Base-by-base conservation (phyloP, 371 early-diverging fungal genomes). In the Rhizomucor miehei region DNA sequence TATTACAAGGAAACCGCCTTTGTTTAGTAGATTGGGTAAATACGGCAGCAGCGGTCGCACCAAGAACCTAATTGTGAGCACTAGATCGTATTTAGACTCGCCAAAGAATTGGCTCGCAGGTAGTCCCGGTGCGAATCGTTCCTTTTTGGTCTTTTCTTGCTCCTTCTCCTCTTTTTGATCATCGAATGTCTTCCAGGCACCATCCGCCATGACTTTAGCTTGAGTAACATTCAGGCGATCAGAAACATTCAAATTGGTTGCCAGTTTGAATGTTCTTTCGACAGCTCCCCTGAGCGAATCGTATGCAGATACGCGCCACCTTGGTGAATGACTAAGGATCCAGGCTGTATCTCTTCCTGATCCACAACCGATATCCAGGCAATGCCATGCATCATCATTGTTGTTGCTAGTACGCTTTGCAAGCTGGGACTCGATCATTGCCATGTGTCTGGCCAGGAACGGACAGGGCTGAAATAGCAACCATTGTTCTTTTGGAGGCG, bases 281-380 rank as follows among this genome's bases (percentile, higher is more conserved):
- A 75, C 57, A 6, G 75, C 66, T 35, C 65, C 64, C 9, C 50
- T 35, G 40, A 65, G 56, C 2, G 66, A 56, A 54, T 79, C 79
- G 11, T 74, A 29, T 4, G 69, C 76, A 10, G 53, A 55, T 8
- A 57, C 71, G n/a, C 40, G 41, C 79, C 79, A 77, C 12, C 48
- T 24, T 17, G 51, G 23, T 13, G 10, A n/a, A 10, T 63, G 62
- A 3, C 66, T 38, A 23, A 71, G 47, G 3, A 79, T 35, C 72
- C 73, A 79, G 0, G 63, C 63, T 1, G 61, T 39, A 57, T 79
- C 79, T 8, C 79, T 59, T 11, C 79, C 79, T 12, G 72, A 67
- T 34, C 79, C 79, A 50, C 76, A 79, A 0, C 76, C 79, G 40
- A 79, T 48, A 51, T 79, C 79, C 4, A 75, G 56, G 43, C 72